These are phyloP conservation scores for Mycena haematopus DNA, from an alignment of 768 basidiomycete genomes.

Conservation along the genomic window DNA sequence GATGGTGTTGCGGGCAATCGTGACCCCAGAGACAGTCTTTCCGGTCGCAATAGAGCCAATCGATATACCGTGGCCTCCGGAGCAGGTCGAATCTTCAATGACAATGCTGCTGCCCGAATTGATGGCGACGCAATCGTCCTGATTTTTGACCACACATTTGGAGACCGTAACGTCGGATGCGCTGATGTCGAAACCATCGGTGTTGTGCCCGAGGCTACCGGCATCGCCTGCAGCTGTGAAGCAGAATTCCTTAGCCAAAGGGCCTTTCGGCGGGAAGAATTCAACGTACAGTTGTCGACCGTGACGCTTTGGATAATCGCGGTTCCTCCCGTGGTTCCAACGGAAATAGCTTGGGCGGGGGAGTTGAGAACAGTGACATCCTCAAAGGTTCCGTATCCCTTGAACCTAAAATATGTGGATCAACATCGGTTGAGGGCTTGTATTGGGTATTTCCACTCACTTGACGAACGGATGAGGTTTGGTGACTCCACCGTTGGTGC, in stretches of 20 bases:
- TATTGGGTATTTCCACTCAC: neutral
- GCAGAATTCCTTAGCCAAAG: neutral
- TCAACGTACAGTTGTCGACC: constrained; percentile 26
- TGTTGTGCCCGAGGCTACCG: constrained; percentile 28
- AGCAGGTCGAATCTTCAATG: neutral
- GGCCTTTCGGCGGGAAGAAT: neutral
- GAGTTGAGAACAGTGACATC: constrained; percentile 27
- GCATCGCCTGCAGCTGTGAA: constrained; percentile 24
- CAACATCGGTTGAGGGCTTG: too few relatives aligned
- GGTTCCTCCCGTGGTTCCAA: constrained; percentile 25
- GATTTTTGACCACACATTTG: constrained; percentile 23
- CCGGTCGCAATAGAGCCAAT: constrained; percentile 44
- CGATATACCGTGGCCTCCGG: neutral
- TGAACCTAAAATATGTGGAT: constrained; percentile 8
- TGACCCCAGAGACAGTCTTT: constrained; percentile 42
- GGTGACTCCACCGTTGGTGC: constrained; percentile 30
- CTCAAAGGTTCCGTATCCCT: constrained; percentile 29
- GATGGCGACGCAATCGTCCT: constrained; percentile 31
- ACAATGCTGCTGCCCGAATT: constrained; percentile 25
- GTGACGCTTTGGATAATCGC: constrained; percentile 19
- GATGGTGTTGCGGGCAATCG: constrained; percentile 46
- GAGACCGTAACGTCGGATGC: constrained; percentile 26
- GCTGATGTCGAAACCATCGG: constrained; percentile 32
- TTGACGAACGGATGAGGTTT: constrained; percentile 32
- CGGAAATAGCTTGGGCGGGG: constrained; percentile 27